These are phyloP conservation scores for Solanum neorickii DNA, from an alignment of 257 asterid species.

Conservation along the genomic window DNA sequence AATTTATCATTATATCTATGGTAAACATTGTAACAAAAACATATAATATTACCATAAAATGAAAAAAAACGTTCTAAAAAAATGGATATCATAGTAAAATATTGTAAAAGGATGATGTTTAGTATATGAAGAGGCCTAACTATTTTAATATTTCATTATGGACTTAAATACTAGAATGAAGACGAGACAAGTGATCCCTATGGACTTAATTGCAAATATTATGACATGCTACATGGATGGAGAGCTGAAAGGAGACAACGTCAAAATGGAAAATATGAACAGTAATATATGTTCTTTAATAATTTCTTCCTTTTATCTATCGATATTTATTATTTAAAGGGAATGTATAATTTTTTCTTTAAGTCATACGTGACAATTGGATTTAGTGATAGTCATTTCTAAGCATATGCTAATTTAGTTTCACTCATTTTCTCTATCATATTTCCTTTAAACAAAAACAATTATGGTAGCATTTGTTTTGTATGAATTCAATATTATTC, in stretches of 20 bases:
- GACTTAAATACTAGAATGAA: neutral
- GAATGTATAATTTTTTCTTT: neutral
- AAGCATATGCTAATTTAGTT: neutral
- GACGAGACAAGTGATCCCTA: neutral
- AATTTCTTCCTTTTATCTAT: no score
- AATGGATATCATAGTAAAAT: neutral
- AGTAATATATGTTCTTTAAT: neutral
- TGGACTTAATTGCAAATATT: neutral
- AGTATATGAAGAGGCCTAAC: neutral
- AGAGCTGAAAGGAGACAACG: neutral
- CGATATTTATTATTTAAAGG: no score
- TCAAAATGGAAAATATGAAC: neutral
- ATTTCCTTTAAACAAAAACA: neutral
- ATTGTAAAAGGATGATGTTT: neutral
- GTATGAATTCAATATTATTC: neutral
- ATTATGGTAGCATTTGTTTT: neutral
- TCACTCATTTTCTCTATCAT: neutral
- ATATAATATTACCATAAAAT: neutral
- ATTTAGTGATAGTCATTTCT: neutral
- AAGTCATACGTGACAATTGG: neutral
- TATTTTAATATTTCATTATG: neutral
- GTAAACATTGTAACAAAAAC: neutral
- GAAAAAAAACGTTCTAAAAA: neutral
- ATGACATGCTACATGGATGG: neutral
- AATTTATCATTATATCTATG: neutral